Percentiles rank a stretch among this genome's conserved stretches.
Evolutionary conservation across 164 flowering plant genomes (phyloP).

Genomic region (Kingdonia uniflora): DNA sequence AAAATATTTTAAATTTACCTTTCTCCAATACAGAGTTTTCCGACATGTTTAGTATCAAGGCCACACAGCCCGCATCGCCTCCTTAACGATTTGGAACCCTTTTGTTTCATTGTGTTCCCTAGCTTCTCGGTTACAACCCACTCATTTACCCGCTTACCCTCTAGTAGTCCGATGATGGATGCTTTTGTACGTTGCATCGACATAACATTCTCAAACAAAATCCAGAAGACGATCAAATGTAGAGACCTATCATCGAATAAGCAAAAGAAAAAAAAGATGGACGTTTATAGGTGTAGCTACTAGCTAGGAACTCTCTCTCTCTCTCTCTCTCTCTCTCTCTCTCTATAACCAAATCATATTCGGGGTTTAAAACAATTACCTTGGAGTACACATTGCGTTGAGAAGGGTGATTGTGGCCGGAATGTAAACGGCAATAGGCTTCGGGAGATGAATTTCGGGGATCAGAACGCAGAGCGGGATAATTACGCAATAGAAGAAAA

Average conservation of each 20-base stretch:
- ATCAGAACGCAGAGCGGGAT: slow-evolving; percentile 45
- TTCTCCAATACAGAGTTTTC: slow-evolving; percentile 20
- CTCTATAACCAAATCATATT: too few species aligned
- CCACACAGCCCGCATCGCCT: slow-evolving; percentile 19
- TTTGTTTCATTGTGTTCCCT: slow-evolving; percentile 34
- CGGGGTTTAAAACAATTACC: slow-evolving; percentile 29
- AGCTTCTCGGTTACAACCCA: slow-evolving; percentile 80
- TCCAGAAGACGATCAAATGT: slow-evolving; percentile 64
- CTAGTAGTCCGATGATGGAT: slow-evolving; percentile 57
- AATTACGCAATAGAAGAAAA: slow-evolving; percentile 61
- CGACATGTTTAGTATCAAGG: slow-evolving; percentile 2
- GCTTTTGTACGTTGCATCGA: slow-evolving; percentile 67
- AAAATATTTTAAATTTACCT: slow-evolving; percentile 21
- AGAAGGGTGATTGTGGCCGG: slow-evolving; percentile 56
- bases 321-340: too few species aligned
- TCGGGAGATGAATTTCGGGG: slow-evolving; percentile 49
- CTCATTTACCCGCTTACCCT: slow-evolving; percentile 54
- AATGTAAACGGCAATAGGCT: slow-evolving; percentile 42
- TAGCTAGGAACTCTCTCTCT: too few species aligned
- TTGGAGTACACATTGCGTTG: slow-evolving; percentile 51
- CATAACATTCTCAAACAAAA: slow-evolving; percentile 77
- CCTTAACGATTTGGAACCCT: slow-evolving; percentile 21
- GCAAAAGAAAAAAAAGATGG: neutral
- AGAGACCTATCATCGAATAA: slow-evolving; percentile 32
- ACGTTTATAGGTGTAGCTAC: neutral